Percentiles rank a stretch among this genome's conserved stretches.
Evolutionary conservation across 1,284 basidiomycete species (phyloP).

Genomic region (Austroboletus olivaceoglutinosus): DNA sequence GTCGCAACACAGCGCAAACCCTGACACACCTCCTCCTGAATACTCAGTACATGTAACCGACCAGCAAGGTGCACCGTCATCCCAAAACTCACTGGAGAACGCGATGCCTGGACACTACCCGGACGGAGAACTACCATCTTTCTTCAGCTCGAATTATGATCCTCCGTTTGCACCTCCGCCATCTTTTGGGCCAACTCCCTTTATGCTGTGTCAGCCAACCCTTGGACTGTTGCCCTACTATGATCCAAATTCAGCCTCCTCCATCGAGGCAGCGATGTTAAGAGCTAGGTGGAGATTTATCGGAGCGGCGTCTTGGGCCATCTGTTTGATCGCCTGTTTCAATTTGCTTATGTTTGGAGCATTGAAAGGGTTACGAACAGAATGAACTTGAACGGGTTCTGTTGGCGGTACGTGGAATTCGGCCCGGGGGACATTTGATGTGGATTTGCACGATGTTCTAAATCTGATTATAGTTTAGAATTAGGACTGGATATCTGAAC

Average conservation of each 20-base stretch:
- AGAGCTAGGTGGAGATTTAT: conserved; percentile 48
- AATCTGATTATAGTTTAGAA: background rate
- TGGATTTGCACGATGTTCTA: background rate
- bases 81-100: conserved; percentile 17
- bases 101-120: conserved; percentile 16
- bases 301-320: conserved; percentile 40
- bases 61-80: conserved; percentile 13
- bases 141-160: conserved; percentile 15
- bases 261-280: conserved; percentile 42
- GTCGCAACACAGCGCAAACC: conserved; percentile 21
- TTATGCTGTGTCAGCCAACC: conserved; percentile 30
- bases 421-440: background rate
- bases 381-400: background rate
- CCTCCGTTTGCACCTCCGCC: conserved; percentile 21
- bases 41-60: conserved; percentile 26
- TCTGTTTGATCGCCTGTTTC: conserved; percentile 34
- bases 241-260: conserved; percentile 44
- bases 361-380: conserved; percentile 5
- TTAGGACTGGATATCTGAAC: background rate
- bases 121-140: conserved; percentile 10
- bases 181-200: conserved; percentile 44
- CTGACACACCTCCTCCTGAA: conserved; percentile 32
- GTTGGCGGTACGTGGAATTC: background rate
- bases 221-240: conserved; percentile 44
- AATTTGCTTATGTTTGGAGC: conserved; percentile 16